These are phyloP conservation scores for Globisporangium alternatum DNA, from an alignment of 352 stramenopile genomes.

Conservation along the genomic window DNA sequence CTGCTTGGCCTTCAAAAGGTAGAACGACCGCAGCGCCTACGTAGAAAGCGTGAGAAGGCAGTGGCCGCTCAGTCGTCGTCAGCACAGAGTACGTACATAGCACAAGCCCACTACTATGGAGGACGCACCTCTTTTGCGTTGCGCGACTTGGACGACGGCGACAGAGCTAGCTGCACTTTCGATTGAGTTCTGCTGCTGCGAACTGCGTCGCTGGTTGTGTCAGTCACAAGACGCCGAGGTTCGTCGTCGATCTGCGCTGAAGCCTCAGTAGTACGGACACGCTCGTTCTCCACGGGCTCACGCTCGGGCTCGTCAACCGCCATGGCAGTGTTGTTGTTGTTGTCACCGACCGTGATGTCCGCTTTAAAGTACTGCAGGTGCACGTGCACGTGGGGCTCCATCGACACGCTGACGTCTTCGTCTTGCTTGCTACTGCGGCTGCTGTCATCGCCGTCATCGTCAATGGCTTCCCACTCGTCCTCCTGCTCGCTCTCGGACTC, in stretches of 20 bases:
- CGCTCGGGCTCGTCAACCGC: background rate
- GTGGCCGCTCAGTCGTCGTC: background rate
- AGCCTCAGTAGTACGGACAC: background rate
- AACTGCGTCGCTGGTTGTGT: background rate
- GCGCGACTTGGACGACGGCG: slow-evolving; percentile 21
- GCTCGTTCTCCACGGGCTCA: background rate
- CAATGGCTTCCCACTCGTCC: slow-evolving; percentile 39
- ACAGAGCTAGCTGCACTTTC: background rate
- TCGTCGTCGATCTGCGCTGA: no score
- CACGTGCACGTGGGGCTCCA: slow-evolving; percentile 12
- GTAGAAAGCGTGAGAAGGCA: background rate
- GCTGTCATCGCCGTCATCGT: background rate
- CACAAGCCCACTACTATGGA: no score
- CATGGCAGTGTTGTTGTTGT: background rate
- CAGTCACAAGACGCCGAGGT: no score
- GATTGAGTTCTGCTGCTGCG: background rate
- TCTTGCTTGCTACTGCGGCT: background rate
- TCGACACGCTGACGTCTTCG: slow-evolving; percentile 4
- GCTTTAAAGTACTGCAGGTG: slow-evolving; percentile 7
- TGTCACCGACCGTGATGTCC: background rate
- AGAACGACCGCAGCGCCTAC: slow-evolving; percentile 51
- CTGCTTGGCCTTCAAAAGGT: slow-evolving; percentile 43
- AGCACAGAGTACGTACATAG: background rate
- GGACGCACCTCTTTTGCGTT: slow-evolving; percentile 31
- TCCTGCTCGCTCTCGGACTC: slow-evolving; percentile 18